A percentile compares a stretch with the other conserved stretches of the same genome.
Evolutionary conservation across 768 basidiomycete genomes (phyloP).

Genomic region (Amanita polypyramis): DNA sequence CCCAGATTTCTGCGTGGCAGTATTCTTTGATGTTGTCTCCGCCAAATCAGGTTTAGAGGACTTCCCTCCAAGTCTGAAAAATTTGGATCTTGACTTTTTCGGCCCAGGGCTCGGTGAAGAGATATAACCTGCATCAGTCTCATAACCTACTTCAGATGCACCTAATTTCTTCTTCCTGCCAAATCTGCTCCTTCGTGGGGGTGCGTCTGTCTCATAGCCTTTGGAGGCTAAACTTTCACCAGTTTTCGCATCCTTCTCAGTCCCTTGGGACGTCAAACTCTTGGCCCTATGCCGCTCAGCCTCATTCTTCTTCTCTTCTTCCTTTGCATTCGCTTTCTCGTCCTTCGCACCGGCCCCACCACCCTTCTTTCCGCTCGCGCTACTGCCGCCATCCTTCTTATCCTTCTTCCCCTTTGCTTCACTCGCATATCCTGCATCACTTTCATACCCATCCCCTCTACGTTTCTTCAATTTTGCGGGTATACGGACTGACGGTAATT

Average conservation of each 20-base stretch:
- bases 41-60: constrained; percentile 25
- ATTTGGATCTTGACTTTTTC: constrained; percentile 28
- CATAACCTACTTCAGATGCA: constrained; percentile 22
- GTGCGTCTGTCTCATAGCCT: constrained; percentile 21
- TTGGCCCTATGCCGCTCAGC: constrained; percentile 26
- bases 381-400: constrained; percentile 2
- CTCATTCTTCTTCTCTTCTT: constrained; percentile 8
- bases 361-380: constrained; percentile 17
- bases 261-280: constrained; percentile 17
- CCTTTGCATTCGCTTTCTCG: constrained; percentile 18
- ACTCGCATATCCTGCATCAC: constrained; percentile 41
- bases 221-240: constrained; percentile 11
- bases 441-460: constrained; percentile 35
- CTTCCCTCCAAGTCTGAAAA: constrained; percentile 33
- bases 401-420: constrained; percentile 18
- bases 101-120: constrained; percentile 17
- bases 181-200: constrained; percentile 9
- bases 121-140: constrained; percentile 27
- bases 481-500: constrained; percentile 15
- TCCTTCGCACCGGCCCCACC: constrained; percentile 16
- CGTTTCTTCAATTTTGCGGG: constrained; percentile 27
- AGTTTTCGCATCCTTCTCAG: constrained; percentile 13
- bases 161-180: constrained; percentile 20
- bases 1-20: constrained; percentile 39
- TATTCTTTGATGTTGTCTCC: constrained; percentile 16